Base-by-base conservation (phyloP, 108 stramenopile genomes). In the Cyclotella sp. region DNA sequence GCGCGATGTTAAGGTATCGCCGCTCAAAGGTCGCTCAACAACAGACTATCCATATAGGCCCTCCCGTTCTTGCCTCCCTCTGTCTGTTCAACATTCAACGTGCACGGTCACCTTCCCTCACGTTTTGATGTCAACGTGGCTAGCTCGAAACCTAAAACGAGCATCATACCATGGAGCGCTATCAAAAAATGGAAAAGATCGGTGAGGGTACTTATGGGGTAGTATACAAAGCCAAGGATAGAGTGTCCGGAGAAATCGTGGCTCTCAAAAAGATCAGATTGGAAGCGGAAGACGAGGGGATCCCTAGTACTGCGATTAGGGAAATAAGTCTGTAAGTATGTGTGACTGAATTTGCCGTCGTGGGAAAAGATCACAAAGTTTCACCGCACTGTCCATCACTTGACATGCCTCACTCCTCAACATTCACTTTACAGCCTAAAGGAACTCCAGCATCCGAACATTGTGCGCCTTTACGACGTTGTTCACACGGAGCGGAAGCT, bases 151-250 rank as follows among this genome's bases (percentile, higher is more conserved):
- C 34, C 34, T 2, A 34, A 34, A 34, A 34, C 34, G 34, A 34
- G 49, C 3, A 3, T 51, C 16, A 19, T 21, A 81, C 46, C 68
- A 95, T 95, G 94, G 94, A 95, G 77, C 89, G 95, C 15, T 96
- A 96, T 75, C 95, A 96, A 74, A 92, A 92, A 73, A 93, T 96
- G 84, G 95, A 93, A 78, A 93, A 94, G 83, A 90, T 94, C 53
- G 96, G 96, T 9, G 93, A 98, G 76, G 94, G 97, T 30, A 98
- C 99, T 11, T 99, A 99, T 76, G 99, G 99, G 9, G 92, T 98
- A 16, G 99, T 99, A 1, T 99, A 99, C 93, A 98, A 98, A 71
- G 98, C 98, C 58, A 97, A 96, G 74, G 97, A 99, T 81, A 89
- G 92, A 24, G 92, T 90, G 22, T 95, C 94, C 6, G 96, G 95